A percentile compares a stretch with the other conserved stretches of the same genome.
Evolutionary conservation across 2,329 filamentous ascomycete genomes (phyloP).

Genomic region (Fusarium longipes): DNA sequence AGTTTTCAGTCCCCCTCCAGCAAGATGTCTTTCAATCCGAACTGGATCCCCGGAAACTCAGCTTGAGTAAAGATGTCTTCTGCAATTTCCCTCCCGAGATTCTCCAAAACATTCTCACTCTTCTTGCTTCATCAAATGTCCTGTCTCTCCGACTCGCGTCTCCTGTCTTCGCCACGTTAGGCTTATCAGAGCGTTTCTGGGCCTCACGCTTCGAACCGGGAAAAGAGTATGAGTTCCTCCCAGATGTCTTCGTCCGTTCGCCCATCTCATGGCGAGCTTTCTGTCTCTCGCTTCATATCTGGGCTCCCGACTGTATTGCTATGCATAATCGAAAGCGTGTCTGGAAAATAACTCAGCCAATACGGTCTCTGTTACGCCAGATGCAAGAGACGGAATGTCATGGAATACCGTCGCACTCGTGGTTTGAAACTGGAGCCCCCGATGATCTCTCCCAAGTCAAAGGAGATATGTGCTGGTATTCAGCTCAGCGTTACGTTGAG

Average conservation of each 20-base stretch:
- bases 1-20: neutral
- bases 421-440: too few species aligned
- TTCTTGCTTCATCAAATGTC: conserved; percentile 15
- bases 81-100: conserved; percentile 19
- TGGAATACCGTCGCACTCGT: neutral
- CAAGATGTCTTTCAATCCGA: conserved; percentile 7
- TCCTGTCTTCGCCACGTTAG: conserved; percentile 14
- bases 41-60: neutral
- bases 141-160: conserved; percentile 30
- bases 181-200: conserved; percentile 28
- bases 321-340: neutral
- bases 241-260: neutral
- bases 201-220: conserved; percentile 21
- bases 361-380: neutral
- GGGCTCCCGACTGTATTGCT: neutral
- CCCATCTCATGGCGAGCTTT: conserved; percentile 22
- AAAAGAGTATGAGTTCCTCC: conserved; percentile 18
- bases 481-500: too few species aligned
- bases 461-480: too few species aligned
- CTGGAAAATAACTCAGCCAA: neutral
- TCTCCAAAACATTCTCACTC: conserved; percentile 11
- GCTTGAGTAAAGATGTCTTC: conserved; percentile 12
- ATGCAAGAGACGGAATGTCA: neutral
- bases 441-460: too few species aligned
- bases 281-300: neutral